These are phyloP conservation scores for Yamadazyma dushanensis DNA, from an alignment of 1,139 yeast species.

Conservation along the genomic window DNA sequence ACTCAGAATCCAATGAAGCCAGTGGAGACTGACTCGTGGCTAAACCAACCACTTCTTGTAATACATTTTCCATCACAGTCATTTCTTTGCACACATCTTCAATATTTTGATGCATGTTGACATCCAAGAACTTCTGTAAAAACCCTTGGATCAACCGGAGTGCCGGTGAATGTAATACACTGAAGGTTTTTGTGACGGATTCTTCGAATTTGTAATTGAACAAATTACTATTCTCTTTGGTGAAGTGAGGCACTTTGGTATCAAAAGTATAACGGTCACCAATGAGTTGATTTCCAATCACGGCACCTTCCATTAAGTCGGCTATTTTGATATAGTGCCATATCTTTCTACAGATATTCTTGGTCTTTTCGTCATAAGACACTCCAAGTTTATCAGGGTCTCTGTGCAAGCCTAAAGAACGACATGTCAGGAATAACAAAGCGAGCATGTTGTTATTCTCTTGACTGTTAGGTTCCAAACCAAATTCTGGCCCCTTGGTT, in stretches of 20 bases:
- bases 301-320: conserved; percentile 34
- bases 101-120: conserved; percentile 1
- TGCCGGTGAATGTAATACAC: conserved; percentile 7
- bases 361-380: conserved; percentile 14
- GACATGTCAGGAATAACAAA: conserved; percentile 40
- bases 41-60: background rate
- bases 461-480: conserved; percentile 38
- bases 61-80: background rate
- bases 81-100: conserved; percentile 1
- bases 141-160: background rate
- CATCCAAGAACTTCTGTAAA: conserved; percentile 3
- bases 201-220: conserved; percentile 26
- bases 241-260: conserved; percentile 26
- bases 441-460: conserved; percentile 20
- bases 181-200: conserved; percentile 8
- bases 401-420: conserved; percentile 34
- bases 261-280: conserved; percentile 31
- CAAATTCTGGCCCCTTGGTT: conserved; percentile 49
- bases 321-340: conserved; percentile 27
- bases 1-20: background rate
- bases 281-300: conserved; percentile 35
- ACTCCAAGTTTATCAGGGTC: conserved; percentile 9
- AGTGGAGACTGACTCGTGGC: too few species aligned
- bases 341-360: conserved; percentile 23
- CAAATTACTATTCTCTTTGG: conserved; percentile 22